Percentiles rank a stretch among this genome's conserved stretches.
These are phyloP conservation scores for Boletellus deceptivus DNA, from an alignment of 1,284 basidiomycete species.

Conservation along the genomic window DNA sequence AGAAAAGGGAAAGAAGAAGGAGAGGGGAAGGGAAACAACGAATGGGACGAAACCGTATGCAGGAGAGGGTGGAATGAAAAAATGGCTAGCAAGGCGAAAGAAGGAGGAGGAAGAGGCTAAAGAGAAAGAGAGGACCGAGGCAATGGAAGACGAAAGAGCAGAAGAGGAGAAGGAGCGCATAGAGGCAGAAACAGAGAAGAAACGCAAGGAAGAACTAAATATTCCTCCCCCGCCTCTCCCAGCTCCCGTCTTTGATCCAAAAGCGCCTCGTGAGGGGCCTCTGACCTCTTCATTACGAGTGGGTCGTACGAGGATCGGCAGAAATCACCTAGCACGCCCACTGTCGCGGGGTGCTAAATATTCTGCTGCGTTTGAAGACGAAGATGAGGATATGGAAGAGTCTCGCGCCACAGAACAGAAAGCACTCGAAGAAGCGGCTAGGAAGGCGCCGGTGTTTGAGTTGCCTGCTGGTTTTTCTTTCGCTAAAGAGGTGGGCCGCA, in stretches of 20 bases:
- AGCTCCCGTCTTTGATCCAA: constrained; percentile 26
- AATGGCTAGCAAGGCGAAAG: constrained; percentile 56
- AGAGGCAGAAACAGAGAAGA: constrained; percentile 22
- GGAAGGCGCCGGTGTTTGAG: constrained; percentile 54
- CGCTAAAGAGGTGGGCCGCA: constrained; percentile 53
- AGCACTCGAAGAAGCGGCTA: constrained; percentile 50
- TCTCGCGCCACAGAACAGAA: constrained; percentile 43
- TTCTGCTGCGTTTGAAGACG: constrained; percentile 65
- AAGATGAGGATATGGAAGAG: constrained; percentile 49
- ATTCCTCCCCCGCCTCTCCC: constrained; percentile 25
- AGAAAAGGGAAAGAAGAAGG: constrained; percentile 33
- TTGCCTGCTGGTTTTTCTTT: constrained; percentile 67
- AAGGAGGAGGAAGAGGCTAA: constrained; percentile 36
- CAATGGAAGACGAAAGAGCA: constrained; percentile 35
- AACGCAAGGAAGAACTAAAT: constrained; percentile 22
- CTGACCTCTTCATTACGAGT: constrained; percentile 59
- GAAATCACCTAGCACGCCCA: constrained; percentile 54
- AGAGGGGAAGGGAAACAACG: constrained; percentile 28
- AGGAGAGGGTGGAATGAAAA: constrained; percentile 72
- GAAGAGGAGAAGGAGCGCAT: constrained; percentile 22
- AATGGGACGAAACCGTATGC: constrained; percentile 69
- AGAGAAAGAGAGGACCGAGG: constrained; percentile 31
- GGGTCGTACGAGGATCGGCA: constrained; percentile 53
- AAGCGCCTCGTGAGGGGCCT: constrained; percentile 25
- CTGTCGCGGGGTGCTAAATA: constrained; percentile 47